Base-by-base conservation (phyloP, 2,329 filamentous ascomycete species). In the Alternaria consortialis region DNA sequence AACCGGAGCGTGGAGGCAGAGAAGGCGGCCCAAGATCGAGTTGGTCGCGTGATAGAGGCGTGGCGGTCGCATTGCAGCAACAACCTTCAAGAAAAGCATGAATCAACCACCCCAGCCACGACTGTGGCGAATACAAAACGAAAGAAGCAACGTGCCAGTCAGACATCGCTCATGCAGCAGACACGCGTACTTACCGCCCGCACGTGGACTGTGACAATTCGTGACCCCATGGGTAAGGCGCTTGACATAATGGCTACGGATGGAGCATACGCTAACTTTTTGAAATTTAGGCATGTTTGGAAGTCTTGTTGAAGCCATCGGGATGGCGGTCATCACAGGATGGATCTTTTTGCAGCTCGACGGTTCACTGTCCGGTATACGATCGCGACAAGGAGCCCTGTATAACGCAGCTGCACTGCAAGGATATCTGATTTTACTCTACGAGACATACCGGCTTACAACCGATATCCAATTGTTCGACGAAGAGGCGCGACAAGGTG, bases 391-490 rank as follows among this genome's bases (percentile, higher is more conserved):
- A 74, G 91, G 90, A 50, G 90, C 89, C 6, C 78, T 94, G 0
- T 94, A 93, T 68, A 91, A 87, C 2, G 87, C 89, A 0, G 84
- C 89, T 7, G 89, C 87, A 5, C 81, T 94, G 6, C 91, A 94
- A 70, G 90, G 90, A 1, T 94, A 94, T 71, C 82, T 94, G 3
- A 89, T 93, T 51, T 82, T 94, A 11, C 82, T 93, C 12, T 93
- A 91, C 63, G 91, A 94, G 75, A 88, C 87, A 0, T 94, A 92
- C 69, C 87, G 91, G 5, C 80, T 94, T 59, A 91, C 89, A 0
- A 85, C 90, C 51, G 91, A 94, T 64, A 91, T 94, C 13, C 86
- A 87, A 27, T 83, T 91, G 0, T 94, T 93, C 70, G 91, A 94
- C 69, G 87, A 91, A 56, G 91, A 94, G 71, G 85, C 87, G 32